Conservation (phyloP, 2,329 filamentous ascomycete genomes). For the Botrytis fabae region DNA sequence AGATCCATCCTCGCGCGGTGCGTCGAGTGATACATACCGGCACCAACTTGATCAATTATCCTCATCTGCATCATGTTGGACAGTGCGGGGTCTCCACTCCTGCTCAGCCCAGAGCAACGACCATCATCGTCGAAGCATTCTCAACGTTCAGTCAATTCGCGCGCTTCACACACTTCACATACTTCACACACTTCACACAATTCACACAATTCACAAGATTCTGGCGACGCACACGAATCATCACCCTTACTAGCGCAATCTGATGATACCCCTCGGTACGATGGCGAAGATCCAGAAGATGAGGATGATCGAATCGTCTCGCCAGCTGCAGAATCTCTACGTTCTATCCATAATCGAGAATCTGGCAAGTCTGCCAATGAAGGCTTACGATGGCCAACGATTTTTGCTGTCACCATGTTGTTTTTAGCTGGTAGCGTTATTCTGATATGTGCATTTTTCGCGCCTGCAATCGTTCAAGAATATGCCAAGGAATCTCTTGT, state of each 20-base stretch:
- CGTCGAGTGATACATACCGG: constrained; percentile 21
- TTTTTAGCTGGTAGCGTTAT: constrained; percentile 64
- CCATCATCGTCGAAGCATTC: constrained; percentile 22
- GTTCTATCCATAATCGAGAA: constrained; percentile 39
- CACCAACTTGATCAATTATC: not conserved
- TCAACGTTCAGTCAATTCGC: constrained; percentile 3
- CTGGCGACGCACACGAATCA: constrained; percentile 35
- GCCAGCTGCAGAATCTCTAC: constrained; percentile 41
- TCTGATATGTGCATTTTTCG: constrained; percentile 76
- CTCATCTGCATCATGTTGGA: constrained; percentile 19
- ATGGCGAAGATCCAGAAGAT: constrained; percentile 34
- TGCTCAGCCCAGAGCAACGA: constrained; percentile 18
- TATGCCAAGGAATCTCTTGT: constrained; percentile 84
- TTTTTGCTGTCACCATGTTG: constrained; percentile 70
- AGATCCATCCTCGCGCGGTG: constrained; percentile 21
- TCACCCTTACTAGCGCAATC: constrained; percentile 41
- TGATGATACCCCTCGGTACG: constrained; percentile 37
- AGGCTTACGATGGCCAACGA: constrained; percentile 69
- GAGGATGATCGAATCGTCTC: constrained; percentile 33
- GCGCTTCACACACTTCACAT: not conserved
- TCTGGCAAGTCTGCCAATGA: constrained; percentile 41
- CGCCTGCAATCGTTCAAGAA: constrained; percentile 75
- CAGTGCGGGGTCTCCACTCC: constrained; percentile 21
- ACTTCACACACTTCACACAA: not conserved
- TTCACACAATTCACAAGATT: not conserved